These are phyloP conservation scores for Salix koriyanagi DNA, from an alignment of 345 rosid genomes.

Conservation along the genomic window DNA sequence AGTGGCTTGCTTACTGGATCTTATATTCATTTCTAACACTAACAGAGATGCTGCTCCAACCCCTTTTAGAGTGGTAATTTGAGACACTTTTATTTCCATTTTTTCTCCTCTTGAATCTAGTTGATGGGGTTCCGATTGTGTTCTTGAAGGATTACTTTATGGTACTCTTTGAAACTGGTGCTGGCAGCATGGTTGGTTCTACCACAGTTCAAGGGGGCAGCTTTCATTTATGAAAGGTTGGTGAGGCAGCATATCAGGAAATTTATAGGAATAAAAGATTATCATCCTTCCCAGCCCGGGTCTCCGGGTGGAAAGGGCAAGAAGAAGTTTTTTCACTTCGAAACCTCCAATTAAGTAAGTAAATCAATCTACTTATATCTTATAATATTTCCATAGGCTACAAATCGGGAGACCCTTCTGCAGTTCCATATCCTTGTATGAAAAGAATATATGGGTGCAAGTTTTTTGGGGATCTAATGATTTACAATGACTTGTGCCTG, in stretches of 20 bases:
- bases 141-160: constrained; percentile 61
- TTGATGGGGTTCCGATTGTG: background rate
- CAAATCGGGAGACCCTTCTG: background rate
- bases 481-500: background rate
- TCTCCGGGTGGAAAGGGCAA: constrained; percentile 21
- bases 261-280: constrained; percentile 18
- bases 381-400: background rate
- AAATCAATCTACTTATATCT: background rate
- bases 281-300: constrained; percentile 1
- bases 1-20: constrained; percentile 98
- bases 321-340: constrained; percentile 28
- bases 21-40: constrained; percentile 75
- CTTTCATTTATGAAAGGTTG: constrained; percentile 56
- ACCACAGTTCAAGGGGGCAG: constrained; percentile 74
- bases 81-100: background rate
- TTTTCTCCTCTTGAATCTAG: no score
- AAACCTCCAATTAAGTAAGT: constrained; percentile 27
- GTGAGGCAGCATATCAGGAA: constrained; percentile 54
- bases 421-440: background rate
- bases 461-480: background rate
- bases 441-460: no score
- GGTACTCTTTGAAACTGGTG: constrained; percentile 65
- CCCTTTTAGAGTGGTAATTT: constrained; percentile 57
- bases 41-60: constrained; percentile 60
- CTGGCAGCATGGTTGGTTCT: constrained; percentile 66